Base-by-base conservation (phyloP, 345 rosid genomes). In the Eucalyptus melliodora region DNA sequence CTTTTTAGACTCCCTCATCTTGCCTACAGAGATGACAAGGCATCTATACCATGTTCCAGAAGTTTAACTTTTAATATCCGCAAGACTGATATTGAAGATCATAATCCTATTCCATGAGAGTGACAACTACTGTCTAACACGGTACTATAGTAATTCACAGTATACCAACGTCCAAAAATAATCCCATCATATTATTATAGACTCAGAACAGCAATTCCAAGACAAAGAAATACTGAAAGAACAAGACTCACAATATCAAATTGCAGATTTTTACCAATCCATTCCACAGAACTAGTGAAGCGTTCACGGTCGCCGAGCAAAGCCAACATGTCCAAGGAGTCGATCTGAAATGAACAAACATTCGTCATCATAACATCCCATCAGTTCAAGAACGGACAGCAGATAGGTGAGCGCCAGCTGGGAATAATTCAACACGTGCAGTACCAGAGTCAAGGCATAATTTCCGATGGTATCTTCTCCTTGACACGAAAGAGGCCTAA, bases 401-500 rank as follows among this genome's bases (percentile, higher is more conserved):
- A 72, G 82, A 77, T 34, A 72, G 82, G 44, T 9, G 47, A 40
- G 85, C 47, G 7, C 47, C 30, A 21, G 30, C 24, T 0, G 47
- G 85, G 89, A 93, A 81, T 16, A 69, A 69, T 89, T 92, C 53
- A 23, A 86, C 4, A 5, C 59, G 1, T 2, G 31, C 60, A 16
- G 80, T 93, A 96, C 99, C 98, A 98, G 90, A 17, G 99, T 97
- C 93, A 98, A 93, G 83, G 99, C 99, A 94, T 98, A 98, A 91
- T 97, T 97, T 91, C 99, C 99, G 91, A 98, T 94, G 0, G 97
- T 92, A 91, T 98, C 98, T 95, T 96, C 99, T 88, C 99, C 99
- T 90, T 91, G 91, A 92, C 99, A 97, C 5, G 99, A 96, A 44
- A 97, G 90, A 62, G 99, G 99, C 89, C 90, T 96, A 90, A 98